These are phyloP conservation scores for Malassezia brasiliensis DNA, from an alignment of 1,284 basidiomycete genomes.

Conservation along the genomic window DNA sequence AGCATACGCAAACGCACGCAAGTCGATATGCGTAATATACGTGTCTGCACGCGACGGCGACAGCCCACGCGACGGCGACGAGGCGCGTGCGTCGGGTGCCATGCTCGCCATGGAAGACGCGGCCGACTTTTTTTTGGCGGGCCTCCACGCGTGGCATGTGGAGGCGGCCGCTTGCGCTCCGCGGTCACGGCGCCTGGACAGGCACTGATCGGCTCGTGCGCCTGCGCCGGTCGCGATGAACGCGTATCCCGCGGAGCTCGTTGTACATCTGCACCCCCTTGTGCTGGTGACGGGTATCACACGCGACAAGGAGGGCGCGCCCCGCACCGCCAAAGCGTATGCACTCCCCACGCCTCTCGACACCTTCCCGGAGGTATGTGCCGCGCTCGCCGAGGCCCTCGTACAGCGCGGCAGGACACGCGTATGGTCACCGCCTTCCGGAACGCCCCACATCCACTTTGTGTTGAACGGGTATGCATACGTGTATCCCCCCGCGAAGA, in stretches of 20 bases:
- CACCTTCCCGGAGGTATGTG: constrained; percentile 1
- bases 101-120: background rate
- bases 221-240: constrained; percentile 9
- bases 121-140: background rate
- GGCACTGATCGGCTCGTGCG: background rate
- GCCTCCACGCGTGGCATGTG: no score
- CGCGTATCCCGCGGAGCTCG: constrained; percentile 21
- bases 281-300: constrained; percentile 19
- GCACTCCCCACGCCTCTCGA: background rate
- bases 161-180: no score
- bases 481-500: background rate
- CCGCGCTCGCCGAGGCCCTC: background rate
- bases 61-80: background rate
- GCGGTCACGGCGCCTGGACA: background rate
- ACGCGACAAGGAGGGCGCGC: background rate
- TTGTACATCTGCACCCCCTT: constrained; percentile 19
- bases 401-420: background rate
- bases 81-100: background rate
- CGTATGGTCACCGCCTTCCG: constrained; percentile 1
- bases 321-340: no score
- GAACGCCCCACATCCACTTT: background rate
- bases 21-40: background rate
- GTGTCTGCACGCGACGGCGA: no score
- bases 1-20: constrained; percentile 11
- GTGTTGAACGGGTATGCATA: background rate